Percentiles rank a stretch among this genome's conserved stretches.
Conservation (phyloP, 768 basidiomycete species). For the Galerina marginata region DNA sequence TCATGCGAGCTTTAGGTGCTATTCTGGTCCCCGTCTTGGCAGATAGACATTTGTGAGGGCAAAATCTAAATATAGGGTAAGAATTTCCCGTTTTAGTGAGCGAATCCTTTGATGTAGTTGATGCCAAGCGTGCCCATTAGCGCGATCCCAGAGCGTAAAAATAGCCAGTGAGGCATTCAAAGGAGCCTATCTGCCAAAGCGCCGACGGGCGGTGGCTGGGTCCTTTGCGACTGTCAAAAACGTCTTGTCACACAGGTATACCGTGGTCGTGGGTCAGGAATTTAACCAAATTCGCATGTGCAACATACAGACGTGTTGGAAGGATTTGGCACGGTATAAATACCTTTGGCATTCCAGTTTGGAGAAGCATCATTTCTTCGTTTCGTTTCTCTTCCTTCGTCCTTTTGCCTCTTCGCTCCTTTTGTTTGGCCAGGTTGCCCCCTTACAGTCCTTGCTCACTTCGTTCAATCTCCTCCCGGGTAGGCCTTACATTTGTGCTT, state of each 20-base stretch:
- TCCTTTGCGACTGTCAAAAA: conserved; percentile 18
- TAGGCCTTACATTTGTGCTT: conserved; percentile 36
- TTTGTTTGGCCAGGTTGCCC: conserved; percentile 48
- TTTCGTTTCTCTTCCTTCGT: conserved; percentile 23
- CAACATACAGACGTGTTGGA: conserved; percentile 1
- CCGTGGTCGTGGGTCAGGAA: conserved; percentile 5
- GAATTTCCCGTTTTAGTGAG: conserved; percentile 10
- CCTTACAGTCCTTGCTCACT: conserved; percentile 37
- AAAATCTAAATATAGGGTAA: conserved; percentile 12
- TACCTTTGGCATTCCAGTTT: conserved; percentile 5
- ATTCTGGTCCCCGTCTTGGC: conserved; percentile 12
- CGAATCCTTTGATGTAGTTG: conserved; percentile 3
- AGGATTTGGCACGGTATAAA: conserved; percentile 18
- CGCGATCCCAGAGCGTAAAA: conserved; percentile 2
- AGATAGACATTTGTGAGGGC: conserved; percentile 21
- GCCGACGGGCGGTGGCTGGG: conserved; percentile 16
- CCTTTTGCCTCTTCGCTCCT: conserved; percentile 25
- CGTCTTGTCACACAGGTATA: conserved; percentile 13
- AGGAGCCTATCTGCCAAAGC: conserved; percentile 20
- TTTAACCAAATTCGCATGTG: background rate
- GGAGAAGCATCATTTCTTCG: conserved; percentile 20
- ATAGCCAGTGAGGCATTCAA: background rate
- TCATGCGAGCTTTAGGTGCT: conserved; percentile 11
- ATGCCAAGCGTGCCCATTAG: conserved; percentile 18
- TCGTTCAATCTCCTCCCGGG: conserved; percentile 29